Conservation (phyloP, 768 basidiomycete species). For the Podaxis rugospora region DNA sequence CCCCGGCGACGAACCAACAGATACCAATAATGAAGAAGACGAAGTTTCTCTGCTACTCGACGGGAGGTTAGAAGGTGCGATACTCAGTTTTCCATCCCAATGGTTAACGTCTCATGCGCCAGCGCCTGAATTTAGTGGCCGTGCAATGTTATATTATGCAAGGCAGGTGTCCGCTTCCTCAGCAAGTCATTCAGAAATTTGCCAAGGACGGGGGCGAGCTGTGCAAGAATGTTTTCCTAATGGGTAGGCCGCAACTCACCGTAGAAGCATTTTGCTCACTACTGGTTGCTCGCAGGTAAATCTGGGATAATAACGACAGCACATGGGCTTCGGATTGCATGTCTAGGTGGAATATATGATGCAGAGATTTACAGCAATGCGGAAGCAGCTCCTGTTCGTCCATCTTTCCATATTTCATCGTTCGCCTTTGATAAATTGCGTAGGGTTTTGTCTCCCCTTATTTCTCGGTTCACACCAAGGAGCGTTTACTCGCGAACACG, state of each 20-base stretch:
- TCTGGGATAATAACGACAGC: constrained; percentile 77
- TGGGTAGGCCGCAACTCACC: constrained; percentile 57
- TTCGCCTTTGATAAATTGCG: background rate
- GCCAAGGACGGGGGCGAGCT: constrained; percentile 75
- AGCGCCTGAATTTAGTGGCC: constrained; percentile 51
- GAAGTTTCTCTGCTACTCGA: constrained; percentile 59
- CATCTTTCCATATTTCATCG: background rate
- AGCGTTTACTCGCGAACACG: constrained; percentile 69
- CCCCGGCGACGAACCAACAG: constrained; percentile 23
- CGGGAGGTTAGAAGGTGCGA: constrained; percentile 62
- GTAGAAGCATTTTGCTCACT: constrained; percentile 6
- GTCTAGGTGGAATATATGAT: constrained; percentile 77
- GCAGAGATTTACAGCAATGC: constrained; percentile 51
- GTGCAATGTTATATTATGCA: constrained; percentile 93
- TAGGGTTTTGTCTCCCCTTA: constrained; percentile 77
- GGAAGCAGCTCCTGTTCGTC: constrained; percentile 60
- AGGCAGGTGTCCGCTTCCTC: constrained; percentile 73
- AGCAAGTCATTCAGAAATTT: constrained; percentile 69
- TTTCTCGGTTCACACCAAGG: constrained; percentile 65
- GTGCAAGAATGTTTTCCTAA: constrained; percentile 75
- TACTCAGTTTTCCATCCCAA: background rate
- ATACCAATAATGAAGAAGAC: constrained; percentile 33
- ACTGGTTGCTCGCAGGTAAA: constrained; percentile 50
- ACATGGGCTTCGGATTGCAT: constrained; percentile 79
- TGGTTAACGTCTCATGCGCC: constrained; percentile 14